Conservation (phyloP, 1,139 yeast genomes). For the Candida labiduridarum region DNA sequence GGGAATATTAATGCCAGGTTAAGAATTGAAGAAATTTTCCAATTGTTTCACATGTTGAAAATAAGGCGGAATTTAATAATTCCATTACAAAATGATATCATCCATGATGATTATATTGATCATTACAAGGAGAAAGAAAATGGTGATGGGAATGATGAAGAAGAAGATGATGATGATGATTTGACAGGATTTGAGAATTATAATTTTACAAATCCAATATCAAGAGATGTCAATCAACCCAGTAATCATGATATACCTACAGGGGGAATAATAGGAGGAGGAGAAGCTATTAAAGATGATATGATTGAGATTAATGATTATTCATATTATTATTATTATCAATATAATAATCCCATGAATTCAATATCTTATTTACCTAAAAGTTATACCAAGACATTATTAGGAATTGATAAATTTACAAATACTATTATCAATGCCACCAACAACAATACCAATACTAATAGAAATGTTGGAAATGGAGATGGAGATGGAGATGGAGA, state of each 20-base stretch:
- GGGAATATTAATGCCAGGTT: slow-evolving; percentile 47
- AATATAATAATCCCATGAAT: slow-evolving; percentile 4
- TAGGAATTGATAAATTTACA: slow-evolving; percentile 8
- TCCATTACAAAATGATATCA: slow-evolving; percentile 1
- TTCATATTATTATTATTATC: too few species aligned
- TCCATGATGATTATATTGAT: slow-evolving; percentile 8
- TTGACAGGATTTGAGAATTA: too few species aligned
- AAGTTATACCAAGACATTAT: slow-evolving; percentile 10
- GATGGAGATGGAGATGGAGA: neutral
- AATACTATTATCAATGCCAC: slow-evolving; percentile 1
- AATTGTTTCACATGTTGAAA: too few species aligned
- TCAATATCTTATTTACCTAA: slow-evolving; percentile 12
- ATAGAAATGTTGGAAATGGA: too few species aligned
- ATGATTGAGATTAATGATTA: too few species aligned
- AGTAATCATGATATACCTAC: too few species aligned
- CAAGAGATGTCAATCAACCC: too few species aligned
- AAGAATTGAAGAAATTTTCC: slow-evolving; percentile 24
- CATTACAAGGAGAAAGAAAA: slow-evolving; percentile 3
- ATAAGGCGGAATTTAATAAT: too few species aligned
- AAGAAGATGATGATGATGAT: too few species aligned
- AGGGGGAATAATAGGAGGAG: too few species aligned
- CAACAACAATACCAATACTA: neutral
- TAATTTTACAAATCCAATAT: too few species aligned
- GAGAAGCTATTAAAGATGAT: too few species aligned
- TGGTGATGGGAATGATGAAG: neutral